Evolutionary conservation across 202 grass and related monocot species (phyloP), one percentile per base, ranked within the genome.

Genomic region (Digitaria exilis): DNA sequence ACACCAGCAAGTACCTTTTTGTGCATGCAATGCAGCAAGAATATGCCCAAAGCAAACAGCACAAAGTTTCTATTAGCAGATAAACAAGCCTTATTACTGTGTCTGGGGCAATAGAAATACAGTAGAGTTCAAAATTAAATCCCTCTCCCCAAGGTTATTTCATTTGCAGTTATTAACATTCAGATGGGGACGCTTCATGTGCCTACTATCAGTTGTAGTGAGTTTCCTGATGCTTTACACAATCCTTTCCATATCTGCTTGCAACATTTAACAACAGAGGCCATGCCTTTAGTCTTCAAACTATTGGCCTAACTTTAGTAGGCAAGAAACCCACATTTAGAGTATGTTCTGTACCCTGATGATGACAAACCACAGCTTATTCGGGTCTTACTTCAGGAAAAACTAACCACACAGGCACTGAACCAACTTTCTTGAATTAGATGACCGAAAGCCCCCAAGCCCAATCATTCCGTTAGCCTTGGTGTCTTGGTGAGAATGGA

Each of bases 401-500:
- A 75, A 68, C 32, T 12, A 62, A 82, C 24, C 7, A 24, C 7
- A 24, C 2, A 41, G 6, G 48, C 57, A 82, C 49, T 18, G 22
- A 51, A 62, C 34, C n/a, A 24, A 42, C 10, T 77, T 73, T 54
- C 41, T 90, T 65, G 17, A 83, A 54, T 61, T 79, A 58, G 41
- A 73, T 52, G 58, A 73, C 8, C 13, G 42, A 59, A 75, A 61
- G 73, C 29, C 52, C 43, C 19, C 44, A n/a, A 43, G 42, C 42
- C 43, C 68, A 83, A 79, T 61, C 25, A 69, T 83, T 54, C 73
- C 24, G 66, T 81, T 89, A 30, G 51, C 69, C 69, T 75, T 79
- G 32, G 59, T 51, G 51, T 61, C 69, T 75, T 79, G 32, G 59
- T 51, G 2, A 60, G 52, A 74, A 73, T 60, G 58, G 49, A 44